Evolutionary conservation across 306 rosid genomes (phyloP).

Genomic region (Medicago lupulina): DNA sequence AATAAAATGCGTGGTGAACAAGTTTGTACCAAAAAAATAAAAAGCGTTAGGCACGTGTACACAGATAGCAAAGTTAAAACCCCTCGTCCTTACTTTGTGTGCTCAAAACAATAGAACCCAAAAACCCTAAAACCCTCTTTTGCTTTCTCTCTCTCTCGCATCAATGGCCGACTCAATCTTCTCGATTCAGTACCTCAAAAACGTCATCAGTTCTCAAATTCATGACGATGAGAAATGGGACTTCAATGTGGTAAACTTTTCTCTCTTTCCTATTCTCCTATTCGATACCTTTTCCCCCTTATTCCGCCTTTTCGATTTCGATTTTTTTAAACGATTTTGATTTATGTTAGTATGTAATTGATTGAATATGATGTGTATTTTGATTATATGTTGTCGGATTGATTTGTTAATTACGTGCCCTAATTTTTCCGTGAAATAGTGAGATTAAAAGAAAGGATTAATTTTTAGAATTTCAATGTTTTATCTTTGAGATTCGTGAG

Average conservation of each 20-base stretch:
- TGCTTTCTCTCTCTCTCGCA: background rate
- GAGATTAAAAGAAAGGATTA: background rate
- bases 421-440: constrained; percentile 1
- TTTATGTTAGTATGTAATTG: background rate
- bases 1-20: background rate
- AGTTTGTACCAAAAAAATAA: too few species aligned
- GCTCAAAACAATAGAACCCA: constrained; percentile 57
- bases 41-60: constrained; percentile 11
- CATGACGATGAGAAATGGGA: constrained; percentile 84
- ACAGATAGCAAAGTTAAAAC: background rate
- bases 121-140: constrained; percentile 33
- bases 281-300: background rate
- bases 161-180: constrained; percentile 65
- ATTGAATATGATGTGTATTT: constrained; percentile 1
- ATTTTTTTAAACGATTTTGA: background rate
- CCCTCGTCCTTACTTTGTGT: background rate
- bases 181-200: constrained; percentile 66
- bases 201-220: constrained; percentile 64
- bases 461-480: constrained; percentile 14
- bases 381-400: constrained; percentile 2
- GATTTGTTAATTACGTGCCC: background rate
- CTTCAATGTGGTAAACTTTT: constrained; percentile 64
- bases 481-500: background rate
- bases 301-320: background rate
- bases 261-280: background rate